Evolutionary conservation across 257 asterid genomes (phyloP), one percentile per base, ranked within the genome.

Genomic region (Fraxinus cuspidata): DNA sequence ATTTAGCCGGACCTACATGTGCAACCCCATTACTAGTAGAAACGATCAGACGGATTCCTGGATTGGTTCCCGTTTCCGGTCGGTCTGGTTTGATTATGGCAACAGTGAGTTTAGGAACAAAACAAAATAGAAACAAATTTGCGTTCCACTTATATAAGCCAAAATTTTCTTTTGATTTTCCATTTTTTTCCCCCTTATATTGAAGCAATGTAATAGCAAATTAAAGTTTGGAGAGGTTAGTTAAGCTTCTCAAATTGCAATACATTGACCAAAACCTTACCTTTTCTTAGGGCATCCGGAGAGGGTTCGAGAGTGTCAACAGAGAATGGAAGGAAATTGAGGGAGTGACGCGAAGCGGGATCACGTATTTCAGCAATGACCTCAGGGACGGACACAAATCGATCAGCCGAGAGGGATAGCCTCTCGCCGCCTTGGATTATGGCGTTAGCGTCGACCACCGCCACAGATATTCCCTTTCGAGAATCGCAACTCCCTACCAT

Each of bases 371-470:
- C 99, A 63, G 66, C 40, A 60, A 96, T 79, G 71, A 96, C 98
- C 64, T 96, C 98, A 21, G 94, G 80, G 29, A 93, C 92, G 0
- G 99, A 90, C 34, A 96, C 95, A 51, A 93, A 93, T 4, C 96
- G 92, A 80, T 92, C 97, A 21, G 98, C 95, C 0, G 85, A 82
- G 83, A 84, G 88, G 11, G 88, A 25, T 0, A 93, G 88, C 78
- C 67, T 85, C 73, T 88, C 90, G 31, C 96, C 94, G 3, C 97
- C 99, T 71, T 87, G 91, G 35, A 96, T 96, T 77, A 96, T 84
- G 70, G 97, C 97, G 84, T 93, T 96, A 71, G 98, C 98, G 65
- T 96, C 99, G 35, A 96, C 96, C 31, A 96, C 95, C 12, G 98
- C 98, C 71, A 96, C 95, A 0, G 93, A 88, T 51, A 96, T 89